Conservation (phyloP, 2,329 filamentous ascomycete genomes). For the Colletotrichum noveboracense region DNA sequence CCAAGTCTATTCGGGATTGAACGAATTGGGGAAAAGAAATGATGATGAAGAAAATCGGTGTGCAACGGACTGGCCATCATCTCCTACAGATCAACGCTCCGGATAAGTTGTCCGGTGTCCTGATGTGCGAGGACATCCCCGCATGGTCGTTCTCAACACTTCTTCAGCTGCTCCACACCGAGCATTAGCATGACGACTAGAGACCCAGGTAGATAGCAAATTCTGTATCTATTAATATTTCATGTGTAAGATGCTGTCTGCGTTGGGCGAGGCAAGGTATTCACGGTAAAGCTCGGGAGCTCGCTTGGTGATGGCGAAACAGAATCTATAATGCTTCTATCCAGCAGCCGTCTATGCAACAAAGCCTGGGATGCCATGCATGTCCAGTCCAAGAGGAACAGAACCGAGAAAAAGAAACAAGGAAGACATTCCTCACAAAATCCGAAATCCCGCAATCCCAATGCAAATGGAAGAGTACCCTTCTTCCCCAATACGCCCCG, state of each 20-base stretch:
- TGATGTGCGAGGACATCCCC: conserved; percentile 4
- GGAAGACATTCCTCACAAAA: not conserved
- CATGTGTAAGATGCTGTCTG: too few species aligned
- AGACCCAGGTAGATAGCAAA: too few species aligned
- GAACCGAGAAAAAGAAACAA: not conserved
- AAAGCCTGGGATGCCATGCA: conserved; percentile 11
- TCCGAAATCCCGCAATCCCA: not conserved
- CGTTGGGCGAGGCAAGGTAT: not conserved
- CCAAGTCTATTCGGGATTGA: not conserved
- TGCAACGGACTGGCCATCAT: not conserved
- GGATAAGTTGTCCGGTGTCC: not conserved
- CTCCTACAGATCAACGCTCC: not conserved
- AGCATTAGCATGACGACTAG: not conserved
- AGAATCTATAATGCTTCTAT: conserved; percentile 19
- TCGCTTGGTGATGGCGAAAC: not conserved
- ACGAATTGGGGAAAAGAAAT: not conserved
- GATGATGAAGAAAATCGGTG: not conserved
- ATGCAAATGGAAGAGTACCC: conserved; percentile 1
- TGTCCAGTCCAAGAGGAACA: not conserved
- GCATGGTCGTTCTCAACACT: not conserved
- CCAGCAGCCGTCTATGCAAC: conserved; percentile 14
- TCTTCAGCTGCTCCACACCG: not conserved
- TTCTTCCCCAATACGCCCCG: conserved; percentile 4
- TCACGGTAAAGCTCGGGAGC: not conserved
- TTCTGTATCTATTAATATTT: too few species aligned